Evolutionary conservation across 306 rosid genomes (phyloP).

Genomic region (Vigna nakashimae): DNA sequence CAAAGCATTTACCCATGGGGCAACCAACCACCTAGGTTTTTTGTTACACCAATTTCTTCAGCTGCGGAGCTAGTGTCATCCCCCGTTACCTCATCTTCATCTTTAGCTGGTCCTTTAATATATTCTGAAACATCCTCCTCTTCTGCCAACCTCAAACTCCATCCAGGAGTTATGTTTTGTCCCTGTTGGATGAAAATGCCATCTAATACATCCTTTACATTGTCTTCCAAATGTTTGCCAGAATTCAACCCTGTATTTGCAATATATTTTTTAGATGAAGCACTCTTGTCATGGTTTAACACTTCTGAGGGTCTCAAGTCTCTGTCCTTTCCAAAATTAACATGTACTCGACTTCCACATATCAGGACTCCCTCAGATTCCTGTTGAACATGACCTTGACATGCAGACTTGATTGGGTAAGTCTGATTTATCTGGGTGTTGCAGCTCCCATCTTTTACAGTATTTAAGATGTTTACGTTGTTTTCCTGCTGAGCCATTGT

Average conservation of each 20-base stretch:
- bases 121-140: slow-evolving; percentile 52
- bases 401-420: slow-evolving; percentile 36
- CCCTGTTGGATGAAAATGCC: slow-evolving; percentile 43
- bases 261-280: slow-evolving; percentile 33
- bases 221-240: slow-evolving; percentile 25
- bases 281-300: not conserved
- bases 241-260: slow-evolving; percentile 37
- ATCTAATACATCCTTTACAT: slow-evolving; percentile 35
- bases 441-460: slow-evolving; percentile 11
- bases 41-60: slow-evolving; percentile 43
- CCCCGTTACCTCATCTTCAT: slow-evolving; percentile 51
- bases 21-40: slow-evolving; percentile 19
- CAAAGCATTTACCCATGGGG: slow-evolving; percentile 21
- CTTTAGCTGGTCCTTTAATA: slow-evolving; percentile 48
- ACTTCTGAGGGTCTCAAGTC: slow-evolving; percentile 37
- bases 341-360: slow-evolving; percentile 40
- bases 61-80: slow-evolving; percentile 50
- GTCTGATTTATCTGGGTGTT: slow-evolving; percentile 34
- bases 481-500: slow-evolving; percentile 34
- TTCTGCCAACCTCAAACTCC: slow-evolving; percentile 48
- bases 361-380: slow-evolving; percentile 42
- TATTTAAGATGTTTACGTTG: slow-evolving; percentile 34
- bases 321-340: slow-evolving; percentile 32
- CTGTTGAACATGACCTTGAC: slow-evolving; percentile 40
- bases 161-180: slow-evolving; percentile 47